These are phyloP conservation scores for Trametes hirsuta DNA, from an alignment of 1,284 basidiomycete species.

Conservation along the genomic window DNA sequence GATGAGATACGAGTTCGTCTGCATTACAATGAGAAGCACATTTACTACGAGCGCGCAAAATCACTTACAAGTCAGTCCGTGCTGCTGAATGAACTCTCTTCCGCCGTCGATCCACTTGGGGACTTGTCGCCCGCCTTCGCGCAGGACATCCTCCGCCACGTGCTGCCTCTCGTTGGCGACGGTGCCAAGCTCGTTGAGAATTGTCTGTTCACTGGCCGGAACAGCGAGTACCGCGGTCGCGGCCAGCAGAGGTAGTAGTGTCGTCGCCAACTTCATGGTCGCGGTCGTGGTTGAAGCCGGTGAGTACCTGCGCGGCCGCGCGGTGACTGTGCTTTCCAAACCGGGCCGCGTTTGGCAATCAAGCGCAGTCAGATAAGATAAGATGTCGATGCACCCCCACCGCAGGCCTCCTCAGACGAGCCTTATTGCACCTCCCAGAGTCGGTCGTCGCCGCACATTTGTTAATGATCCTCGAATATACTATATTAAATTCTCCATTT, in stretches of 20 bases:
- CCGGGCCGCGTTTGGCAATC: not conserved
- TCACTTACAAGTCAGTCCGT: constrained; percentile 23
- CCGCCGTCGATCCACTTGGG: constrained; percentile 22
- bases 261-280: constrained; percentile 22
- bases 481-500: too few species aligned
- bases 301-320: not conserved
- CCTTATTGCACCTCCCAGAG: too few species aligned
- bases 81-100: constrained; percentile 21
- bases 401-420: too few species aligned
- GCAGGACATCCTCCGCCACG: constrained; percentile 11
- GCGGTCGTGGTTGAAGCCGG: constrained; percentile 13
- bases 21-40: not conserved
- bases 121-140: constrained; percentile 17
- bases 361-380: not conserved
- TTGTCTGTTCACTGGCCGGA: constrained; percentile 21
- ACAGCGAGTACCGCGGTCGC: constrained; percentile 19
- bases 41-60: not conserved
- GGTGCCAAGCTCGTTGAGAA: constrained; percentile 16
- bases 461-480: too few species aligned
- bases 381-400: not conserved
- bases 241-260: constrained; percentile 20
- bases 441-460: too few species aligned
- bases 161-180: constrained; percentile 18
- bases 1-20: constrained; percentile 32
- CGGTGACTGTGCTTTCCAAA: not conserved